Conservation (phyloP, 192 early-diverging fungal species). For the Oehlia diaphana region DNA sequence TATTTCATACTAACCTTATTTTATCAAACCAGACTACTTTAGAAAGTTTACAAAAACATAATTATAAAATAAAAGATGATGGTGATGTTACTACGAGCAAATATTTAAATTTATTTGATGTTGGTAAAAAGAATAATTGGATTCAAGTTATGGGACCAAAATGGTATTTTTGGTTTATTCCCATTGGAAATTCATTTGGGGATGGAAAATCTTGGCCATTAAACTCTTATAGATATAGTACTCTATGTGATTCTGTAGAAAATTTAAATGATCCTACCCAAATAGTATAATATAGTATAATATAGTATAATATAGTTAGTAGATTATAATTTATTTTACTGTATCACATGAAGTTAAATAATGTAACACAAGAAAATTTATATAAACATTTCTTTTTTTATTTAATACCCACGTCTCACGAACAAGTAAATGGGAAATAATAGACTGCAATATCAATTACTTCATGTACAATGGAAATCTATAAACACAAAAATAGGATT, state of each 20-base stretch:
- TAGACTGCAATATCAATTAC: not conserved
- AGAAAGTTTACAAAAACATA: slow-evolving; percentile 43
- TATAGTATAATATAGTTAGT: too few relatives aligned
- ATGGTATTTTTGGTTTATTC: slow-evolving; percentile 57
- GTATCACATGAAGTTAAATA: not conserved
- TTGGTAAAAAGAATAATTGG: slow-evolving; percentile 52
- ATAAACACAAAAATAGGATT: not conserved
- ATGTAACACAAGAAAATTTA: not conserved
- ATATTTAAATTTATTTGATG: slow-evolving; percentile 43
- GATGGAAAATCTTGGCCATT: slow-evolving; percentile 27
- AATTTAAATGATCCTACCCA: not conserved
- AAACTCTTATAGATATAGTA: slow-evolving; percentile 27
- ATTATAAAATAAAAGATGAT: slow-evolving; percentile 33
- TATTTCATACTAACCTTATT: slow-evolving; percentile 39
- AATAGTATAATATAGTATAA: not conserved
- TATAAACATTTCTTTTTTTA: not conserved
- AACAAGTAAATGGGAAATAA: too few relatives aligned
- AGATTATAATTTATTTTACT: not conserved
- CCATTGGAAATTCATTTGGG: slow-evolving; percentile 40
- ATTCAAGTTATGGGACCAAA: slow-evolving; percentile 56
- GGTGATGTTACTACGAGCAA: slow-evolving; percentile 41
- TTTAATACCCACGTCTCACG: too few relatives aligned
- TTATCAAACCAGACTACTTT: slow-evolving; percentile 42
- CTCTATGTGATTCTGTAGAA: slow-evolving; percentile 28
- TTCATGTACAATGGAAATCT: not conserved